A percentile compares a stretch with the other conserved stretches of the same genome.
These are phyloP conservation scores for Leccinum rimulosum DNA, from an alignment of 768 basidiomycete species.

Conservation along the genomic window DNA sequence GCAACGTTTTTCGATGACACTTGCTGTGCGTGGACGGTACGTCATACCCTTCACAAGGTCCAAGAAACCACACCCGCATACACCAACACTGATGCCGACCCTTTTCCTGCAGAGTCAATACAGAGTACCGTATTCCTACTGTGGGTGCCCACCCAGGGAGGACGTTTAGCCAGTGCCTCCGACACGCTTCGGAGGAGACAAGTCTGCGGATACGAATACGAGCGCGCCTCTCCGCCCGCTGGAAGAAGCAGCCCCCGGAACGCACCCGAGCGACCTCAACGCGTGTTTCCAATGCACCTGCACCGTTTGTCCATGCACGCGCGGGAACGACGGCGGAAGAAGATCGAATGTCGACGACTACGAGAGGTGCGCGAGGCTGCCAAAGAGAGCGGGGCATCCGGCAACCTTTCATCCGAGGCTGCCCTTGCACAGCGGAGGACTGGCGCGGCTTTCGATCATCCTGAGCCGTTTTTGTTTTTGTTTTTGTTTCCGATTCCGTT, in stretches of 20 bases:
- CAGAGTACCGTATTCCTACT: conserved; percentile 51
- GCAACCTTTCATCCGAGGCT: too few relatives aligned
- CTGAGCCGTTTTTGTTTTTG: not conserved
- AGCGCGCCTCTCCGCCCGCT: conserved; percentile 31
- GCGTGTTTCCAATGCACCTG: conserved; percentile 35
- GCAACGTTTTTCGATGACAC: conserved; percentile 50
- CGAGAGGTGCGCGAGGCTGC: not conserved
- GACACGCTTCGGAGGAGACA: conserved; percentile 20
- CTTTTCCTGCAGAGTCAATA: conserved; percentile 38
- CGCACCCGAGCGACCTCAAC: conserved; percentile 56
- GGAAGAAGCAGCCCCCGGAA: conserved; percentile 36
- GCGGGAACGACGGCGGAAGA: not conserved
- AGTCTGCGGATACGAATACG: conserved; percentile 5
- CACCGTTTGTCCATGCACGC: not conserved
- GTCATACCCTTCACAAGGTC: conserved; percentile 7
- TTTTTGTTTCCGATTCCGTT: not conserved
- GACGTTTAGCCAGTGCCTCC: conserved; percentile 44
- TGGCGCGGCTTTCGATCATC: not conserved
- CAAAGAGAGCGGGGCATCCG: not conserved
- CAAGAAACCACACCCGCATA: not conserved
- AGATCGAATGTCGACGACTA: not conserved
- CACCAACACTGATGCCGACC: not conserved
- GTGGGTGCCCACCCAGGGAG: conserved; percentile 50
- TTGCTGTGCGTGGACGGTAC: conserved; percentile 46
- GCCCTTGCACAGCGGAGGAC: not conserved